Percentiles rank a stretch among this genome's conserved stretches.
These are phyloP conservation scores for Hapsidospora chrysogenum DNA, from an alignment of 495 filamentous ascomycete species.

Conservation along the genomic window DNA sequence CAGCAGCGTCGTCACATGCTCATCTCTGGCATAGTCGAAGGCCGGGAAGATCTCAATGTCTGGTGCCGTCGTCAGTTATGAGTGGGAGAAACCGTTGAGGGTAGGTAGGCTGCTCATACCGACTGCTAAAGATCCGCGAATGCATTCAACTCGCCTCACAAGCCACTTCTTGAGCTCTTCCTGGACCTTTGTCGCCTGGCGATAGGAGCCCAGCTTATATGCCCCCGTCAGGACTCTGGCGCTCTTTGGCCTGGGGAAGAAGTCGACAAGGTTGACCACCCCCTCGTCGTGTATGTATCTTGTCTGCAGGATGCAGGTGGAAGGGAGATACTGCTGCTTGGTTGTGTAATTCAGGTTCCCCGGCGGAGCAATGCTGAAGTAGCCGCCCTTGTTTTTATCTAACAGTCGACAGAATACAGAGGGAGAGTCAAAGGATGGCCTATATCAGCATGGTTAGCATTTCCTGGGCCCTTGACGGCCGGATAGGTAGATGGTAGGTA, in stretches of 20 bases:
- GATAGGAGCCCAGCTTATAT: conserved; percentile 28
- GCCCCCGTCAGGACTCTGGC: conserved; percentile 22
- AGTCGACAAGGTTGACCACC: conserved; percentile 52
- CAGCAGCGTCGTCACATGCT: conserved; percentile 35
- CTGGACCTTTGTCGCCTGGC: conserved; percentile 29
- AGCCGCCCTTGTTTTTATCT: conserved; percentile 54
- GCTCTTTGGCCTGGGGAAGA: conserved; percentile 46
- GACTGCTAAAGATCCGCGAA: conserved; percentile 41
- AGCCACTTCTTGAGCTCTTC: conserved; percentile 41
- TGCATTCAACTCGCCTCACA: conserved; percentile 53
- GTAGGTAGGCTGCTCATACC: conserved; percentile 8
- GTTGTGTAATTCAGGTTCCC: conserved; percentile 32
- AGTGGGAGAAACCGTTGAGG: too few relatives aligned
- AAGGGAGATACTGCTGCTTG: conserved; percentile 54
- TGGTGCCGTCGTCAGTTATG: conserved; percentile 2
- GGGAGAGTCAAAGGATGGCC: conserved; percentile 53
- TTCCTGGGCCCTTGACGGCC: background rate
- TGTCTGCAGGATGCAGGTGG: conserved; percentile 52
- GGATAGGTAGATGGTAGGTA: too few relatives aligned
- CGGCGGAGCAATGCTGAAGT: conserved; percentile 44
- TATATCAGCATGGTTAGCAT: conserved; percentile 8
- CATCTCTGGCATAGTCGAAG: conserved; percentile 47
- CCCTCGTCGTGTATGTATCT: conserved; percentile 56
- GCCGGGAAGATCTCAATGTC: conserved; percentile 53
- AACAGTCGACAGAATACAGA: conserved; percentile 49